These are phyloP conservation scores for Euphorbia lathyris DNA, from an alignment of 345 rosid genomes.

Conservation along the genomic window DNA sequence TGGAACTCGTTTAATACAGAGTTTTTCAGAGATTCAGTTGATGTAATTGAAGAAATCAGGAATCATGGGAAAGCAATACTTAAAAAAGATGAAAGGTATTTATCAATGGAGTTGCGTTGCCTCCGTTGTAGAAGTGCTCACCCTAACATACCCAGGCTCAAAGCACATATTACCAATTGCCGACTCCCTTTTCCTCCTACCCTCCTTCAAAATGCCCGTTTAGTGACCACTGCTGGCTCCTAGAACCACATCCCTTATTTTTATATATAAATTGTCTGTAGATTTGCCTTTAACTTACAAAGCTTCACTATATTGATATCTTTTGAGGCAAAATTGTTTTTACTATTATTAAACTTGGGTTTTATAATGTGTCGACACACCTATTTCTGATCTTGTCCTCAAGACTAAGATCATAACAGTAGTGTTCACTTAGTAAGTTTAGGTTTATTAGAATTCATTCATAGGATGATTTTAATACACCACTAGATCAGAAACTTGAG, in stretches of 20 bases:
- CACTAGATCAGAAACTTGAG: too few species aligned
- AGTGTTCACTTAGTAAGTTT: too few species aligned
- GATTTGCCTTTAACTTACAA: not conserved
- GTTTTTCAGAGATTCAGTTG: constrained; percentile 77
- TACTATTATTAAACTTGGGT: too few species aligned
- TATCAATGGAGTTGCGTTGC: constrained; percentile 81
- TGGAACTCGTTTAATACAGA: constrained; percentile 86
- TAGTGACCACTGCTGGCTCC: constrained; percentile 20
- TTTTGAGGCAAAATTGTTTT: too few species aligned
- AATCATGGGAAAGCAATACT: constrained; percentile 51
- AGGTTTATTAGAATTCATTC: too few species aligned
- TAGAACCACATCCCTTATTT: constrained; percentile 15
- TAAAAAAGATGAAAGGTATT: constrained; percentile 37
- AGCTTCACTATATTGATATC: not conserved
- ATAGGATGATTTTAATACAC: too few species aligned
- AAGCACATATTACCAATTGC: constrained; percentile 62
- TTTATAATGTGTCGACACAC: too few species aligned
- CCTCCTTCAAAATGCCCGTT: constrained; percentile 44
- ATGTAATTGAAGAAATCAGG: constrained; percentile 68
- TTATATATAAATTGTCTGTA: not conserved
- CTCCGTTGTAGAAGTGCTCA: constrained; percentile 80
- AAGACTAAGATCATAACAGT: too few species aligned
- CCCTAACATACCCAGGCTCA: constrained; percentile 82
- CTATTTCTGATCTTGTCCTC: too few species aligned
- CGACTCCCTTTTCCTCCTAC: constrained; percentile 46